A percentile compares a stretch with the other conserved stretches of the same genome.
phyloP scores from a whole-genome alignment of 2,329 filamentous ascomycete genomes.

The Neofusicoccum umdonicola region DNA sequence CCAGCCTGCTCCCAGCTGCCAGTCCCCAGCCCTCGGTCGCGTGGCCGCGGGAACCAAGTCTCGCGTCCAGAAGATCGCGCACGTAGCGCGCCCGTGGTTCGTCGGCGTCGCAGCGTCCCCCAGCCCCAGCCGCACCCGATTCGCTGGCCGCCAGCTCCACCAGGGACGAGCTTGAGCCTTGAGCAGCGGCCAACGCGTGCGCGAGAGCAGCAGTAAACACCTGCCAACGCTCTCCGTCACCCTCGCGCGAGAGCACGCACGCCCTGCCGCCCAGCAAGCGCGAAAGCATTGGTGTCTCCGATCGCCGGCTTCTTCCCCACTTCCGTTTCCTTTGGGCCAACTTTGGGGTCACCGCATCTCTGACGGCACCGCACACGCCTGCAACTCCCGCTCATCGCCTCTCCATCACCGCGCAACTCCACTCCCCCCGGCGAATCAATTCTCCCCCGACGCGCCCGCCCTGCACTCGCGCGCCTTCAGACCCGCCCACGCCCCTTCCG shows the following conservation, averaged over 20 bases:
- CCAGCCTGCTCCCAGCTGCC: neutral
- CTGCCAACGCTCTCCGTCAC: neutral
- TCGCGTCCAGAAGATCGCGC: conserved; percentile 25
- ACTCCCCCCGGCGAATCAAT: conserved; percentile 17
- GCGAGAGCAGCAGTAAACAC: conserved; percentile 12
- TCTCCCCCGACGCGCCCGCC: neutral
- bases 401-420: conserved; percentile 33
- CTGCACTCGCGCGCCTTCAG: conserved; percentile 8
- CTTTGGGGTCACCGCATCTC: conserved; percentile 19
- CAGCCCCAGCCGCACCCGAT: conserved; percentile 13
- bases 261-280: neutral
- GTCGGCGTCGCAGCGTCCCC: conserved; percentile 18
- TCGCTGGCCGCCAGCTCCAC: conserved; percentile 13
- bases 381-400: conserved; percentile 29
- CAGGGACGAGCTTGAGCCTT: conserved; percentile 15
- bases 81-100: conserved; percentile 27
- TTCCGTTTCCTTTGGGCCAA: conserved; percentile 14
- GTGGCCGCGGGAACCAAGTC: conserved; percentile 21
- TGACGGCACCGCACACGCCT: conserved; percentile 15
- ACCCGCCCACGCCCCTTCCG: conserved; percentile 3
- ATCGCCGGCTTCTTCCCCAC: conserved; percentile 17
- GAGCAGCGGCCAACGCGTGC: conserved; percentile 12
- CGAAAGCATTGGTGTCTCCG: neutral
- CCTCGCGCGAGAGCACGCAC: neutral
- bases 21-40: neutral